Conservation (phyloP, 495 filamentous ascomycete genomes). For the Tuber umbilicatum region DNA sequence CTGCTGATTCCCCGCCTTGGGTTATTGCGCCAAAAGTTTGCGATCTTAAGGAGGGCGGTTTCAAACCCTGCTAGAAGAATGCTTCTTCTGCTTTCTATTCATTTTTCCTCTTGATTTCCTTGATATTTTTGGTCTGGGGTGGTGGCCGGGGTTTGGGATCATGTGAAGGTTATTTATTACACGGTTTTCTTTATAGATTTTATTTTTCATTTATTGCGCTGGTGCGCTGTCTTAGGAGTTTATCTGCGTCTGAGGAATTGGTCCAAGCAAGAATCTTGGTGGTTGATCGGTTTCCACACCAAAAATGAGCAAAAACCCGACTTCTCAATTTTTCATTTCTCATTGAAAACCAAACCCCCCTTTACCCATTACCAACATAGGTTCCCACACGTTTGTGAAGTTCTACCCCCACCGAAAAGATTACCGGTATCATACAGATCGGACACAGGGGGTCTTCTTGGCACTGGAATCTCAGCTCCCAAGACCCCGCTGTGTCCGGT, state of each 20-base stretch:
- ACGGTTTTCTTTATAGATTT: neutral
- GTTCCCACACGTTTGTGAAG: too few species aligned
- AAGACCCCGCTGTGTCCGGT: too few species aligned
- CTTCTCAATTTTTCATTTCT: too few species aligned
- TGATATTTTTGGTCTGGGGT: neutral
- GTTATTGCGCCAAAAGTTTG: slow-evolving; percentile 28
- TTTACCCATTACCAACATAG: too few species aligned
- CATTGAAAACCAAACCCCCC: too few species aligned
- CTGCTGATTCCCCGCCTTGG: slow-evolving; percentile 29
- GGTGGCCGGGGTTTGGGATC: neutral
- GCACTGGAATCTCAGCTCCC: too few species aligned
- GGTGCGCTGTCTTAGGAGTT: neutral
- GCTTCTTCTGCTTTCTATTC: neutral
- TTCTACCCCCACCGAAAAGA: too few species aligned
- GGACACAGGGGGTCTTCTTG: too few species aligned
- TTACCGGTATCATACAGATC: too few species aligned
- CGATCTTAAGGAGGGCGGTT: slow-evolving; percentile 27
- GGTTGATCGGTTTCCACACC: too few species aligned
- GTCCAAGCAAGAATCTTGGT: too few species aligned
- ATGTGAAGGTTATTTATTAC: neutral
- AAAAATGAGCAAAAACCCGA: too few species aligned
- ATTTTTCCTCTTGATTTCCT: neutral
- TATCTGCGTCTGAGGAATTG: neutral
- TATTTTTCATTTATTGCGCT: neutral
- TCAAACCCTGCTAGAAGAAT: slow-evolving; percentile 15